A percentile compares a stretch with the other conserved stretches of the same genome.
These are phyloP conservation scores for Ascochyta lentis DNA, from an alignment of 2,329 filamentous ascomycete species.

Conservation along the genomic window DNA sequence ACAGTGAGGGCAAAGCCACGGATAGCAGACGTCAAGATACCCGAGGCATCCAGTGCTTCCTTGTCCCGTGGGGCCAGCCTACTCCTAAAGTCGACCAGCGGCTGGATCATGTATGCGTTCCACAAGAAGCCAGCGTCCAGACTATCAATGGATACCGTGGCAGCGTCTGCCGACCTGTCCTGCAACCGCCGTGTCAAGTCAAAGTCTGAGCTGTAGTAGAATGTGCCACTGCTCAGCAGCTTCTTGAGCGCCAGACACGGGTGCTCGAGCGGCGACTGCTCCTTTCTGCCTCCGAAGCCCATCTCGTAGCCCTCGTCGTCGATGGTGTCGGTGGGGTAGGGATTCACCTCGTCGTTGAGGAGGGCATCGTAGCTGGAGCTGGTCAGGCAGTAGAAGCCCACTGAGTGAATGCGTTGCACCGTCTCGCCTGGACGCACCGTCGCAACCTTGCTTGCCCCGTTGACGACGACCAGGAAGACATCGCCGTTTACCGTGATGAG, in stretches of 20 bases:
- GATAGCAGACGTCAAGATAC: conserved; percentile 91
- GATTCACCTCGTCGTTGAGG: conserved; percentile 63
- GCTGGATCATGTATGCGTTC: conserved; percentile 98
- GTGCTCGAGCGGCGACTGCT: conserved; percentile 78
- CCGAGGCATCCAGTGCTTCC: conserved; percentile 80
- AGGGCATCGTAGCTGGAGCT: conserved; percentile 85
- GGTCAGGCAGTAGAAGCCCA: conserved; percentile 92
- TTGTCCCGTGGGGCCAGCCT: conserved; percentile 78
- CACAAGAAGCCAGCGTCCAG: conserved; percentile 92
- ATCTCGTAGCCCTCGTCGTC: conserved; percentile 62
- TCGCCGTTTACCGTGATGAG: conserved; percentile 83
- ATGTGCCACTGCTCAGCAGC: conserved; percentile 88
- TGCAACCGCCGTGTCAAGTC: conserved; percentile 93
- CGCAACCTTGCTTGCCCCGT: conserved; percentile 77
- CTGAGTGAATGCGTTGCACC: conserved; percentile 82
- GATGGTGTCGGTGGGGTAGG: conserved; percentile 61
- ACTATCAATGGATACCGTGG: conserved; percentile 87
- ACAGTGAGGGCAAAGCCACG: conserved; percentile 90
- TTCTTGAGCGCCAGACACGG: conserved; percentile 92
- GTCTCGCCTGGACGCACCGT: conserved; percentile 86
- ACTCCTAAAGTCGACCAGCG: conserved; percentile 86
- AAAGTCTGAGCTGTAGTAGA: conserved; percentile 99
- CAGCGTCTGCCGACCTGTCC: conserved; percentile 79
- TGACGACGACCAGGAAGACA: conserved; percentile 91
- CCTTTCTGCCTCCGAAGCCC: conserved; percentile 61